Evolutionary conservation across 1,284 basidiomycete species (phyloP), one percentile per base, ranked within the genome.

Genomic region (Amylostereum areolatum): DNA sequence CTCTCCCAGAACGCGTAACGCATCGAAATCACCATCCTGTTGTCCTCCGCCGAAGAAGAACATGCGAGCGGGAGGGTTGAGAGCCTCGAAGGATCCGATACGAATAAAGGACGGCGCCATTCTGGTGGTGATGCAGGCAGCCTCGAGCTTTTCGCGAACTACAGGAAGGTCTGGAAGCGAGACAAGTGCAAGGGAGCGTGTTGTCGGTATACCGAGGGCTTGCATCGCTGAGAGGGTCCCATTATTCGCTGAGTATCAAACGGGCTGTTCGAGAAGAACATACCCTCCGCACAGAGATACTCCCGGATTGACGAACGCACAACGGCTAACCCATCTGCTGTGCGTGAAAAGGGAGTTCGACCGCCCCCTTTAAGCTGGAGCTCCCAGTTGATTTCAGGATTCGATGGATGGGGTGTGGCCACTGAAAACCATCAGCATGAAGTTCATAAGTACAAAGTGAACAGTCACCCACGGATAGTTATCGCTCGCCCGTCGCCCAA

Each of bases 321-420:
- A 1, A 97, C 94, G 1, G 96, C 96, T 6, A 98, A 76, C 0
- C 96, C 96, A 65, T 99, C 96, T 1, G 94, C 96, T 40, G 71
- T 73, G 42, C 96, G 80, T 1, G 92, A 92, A 69, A 96, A 98
- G 0, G 96, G 95, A 1, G 96, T 99, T 7, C 96, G 78, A 0
- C 96, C 96, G 1, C 87, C 83, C 0, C 96, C 96, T 63, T 98
- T 99, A 56, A 98, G 78, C 65, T 98, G 96, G 3, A 99, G 74
- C 63, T 98, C 94, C 56, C 84, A 85, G 0, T 75, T 71, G 2
- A 77, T 69, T 24, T 78, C 73, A 1, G 78, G 72, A 48, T 80
- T 66, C 4, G 69, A 63, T 1, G 85, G 82, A 59, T 87, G 80
- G 2, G 83, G 82, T 0, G 91, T 92, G 47, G 88, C 84, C 49